Percentiles rank a stretch among this genome's conserved stretches.
Evolutionary conservation across 2,329 filamentous ascomycete species (phyloP).

Genomic region (Monosporascus sp.): DNA sequence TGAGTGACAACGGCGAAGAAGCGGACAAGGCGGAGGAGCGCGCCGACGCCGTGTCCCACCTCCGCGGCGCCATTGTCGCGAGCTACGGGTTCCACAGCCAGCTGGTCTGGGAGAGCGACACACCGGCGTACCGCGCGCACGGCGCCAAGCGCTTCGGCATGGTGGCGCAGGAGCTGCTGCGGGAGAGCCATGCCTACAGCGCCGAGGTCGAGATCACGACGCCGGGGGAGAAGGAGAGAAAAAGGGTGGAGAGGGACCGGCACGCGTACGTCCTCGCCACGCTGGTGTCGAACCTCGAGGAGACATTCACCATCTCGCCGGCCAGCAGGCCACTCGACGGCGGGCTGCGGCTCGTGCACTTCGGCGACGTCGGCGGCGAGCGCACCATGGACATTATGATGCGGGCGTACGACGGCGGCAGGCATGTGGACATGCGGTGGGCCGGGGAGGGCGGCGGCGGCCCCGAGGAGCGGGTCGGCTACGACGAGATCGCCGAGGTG

Average conservation of each 20-base stretch:
- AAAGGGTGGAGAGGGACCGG: slow-evolving; percentile 27
- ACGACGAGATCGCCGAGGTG: slow-evolving; percentile 64
- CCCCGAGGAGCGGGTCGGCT: slow-evolving; percentile 53
- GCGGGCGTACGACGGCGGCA: slow-evolving; percentile 52
- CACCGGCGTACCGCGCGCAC: slow-evolving; percentile 69
- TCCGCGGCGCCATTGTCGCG: slow-evolving; percentile 76
- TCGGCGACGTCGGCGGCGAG: slow-evolving; percentile 60
- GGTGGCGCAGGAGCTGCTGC: slow-evolving; percentile 72
- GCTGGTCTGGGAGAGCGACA: slow-evolving; percentile 88
- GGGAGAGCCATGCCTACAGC: slow-evolving; percentile 44
- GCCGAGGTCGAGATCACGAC: slow-evolving; percentile 33
- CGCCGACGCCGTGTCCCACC: slow-evolving; percentile 30
- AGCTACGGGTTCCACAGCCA: slow-evolving; percentile 88
- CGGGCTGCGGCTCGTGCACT: slow-evolving; percentile 65
- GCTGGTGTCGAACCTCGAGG: slow-evolving; percentile 75
- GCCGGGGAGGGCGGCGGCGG: slow-evolving; percentile 7
- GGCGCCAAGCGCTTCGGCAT: slow-evolving; percentile 77
- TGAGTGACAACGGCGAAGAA: slow-evolving; percentile 4
- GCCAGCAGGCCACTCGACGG: slow-evolving; percentile 64
- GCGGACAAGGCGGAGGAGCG: slow-evolving; percentile 18
- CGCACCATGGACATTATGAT: slow-evolving; percentile 74
- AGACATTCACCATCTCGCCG: slow-evolving; percentile 77
- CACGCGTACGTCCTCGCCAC: slow-evolving; percentile 76
- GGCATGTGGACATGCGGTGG: slow-evolving; percentile 48
- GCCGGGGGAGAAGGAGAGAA: slow-evolving; percentile 10